Conservation (phyloP, 305 asterid species). For the Fraxinus velutina region DNA sequence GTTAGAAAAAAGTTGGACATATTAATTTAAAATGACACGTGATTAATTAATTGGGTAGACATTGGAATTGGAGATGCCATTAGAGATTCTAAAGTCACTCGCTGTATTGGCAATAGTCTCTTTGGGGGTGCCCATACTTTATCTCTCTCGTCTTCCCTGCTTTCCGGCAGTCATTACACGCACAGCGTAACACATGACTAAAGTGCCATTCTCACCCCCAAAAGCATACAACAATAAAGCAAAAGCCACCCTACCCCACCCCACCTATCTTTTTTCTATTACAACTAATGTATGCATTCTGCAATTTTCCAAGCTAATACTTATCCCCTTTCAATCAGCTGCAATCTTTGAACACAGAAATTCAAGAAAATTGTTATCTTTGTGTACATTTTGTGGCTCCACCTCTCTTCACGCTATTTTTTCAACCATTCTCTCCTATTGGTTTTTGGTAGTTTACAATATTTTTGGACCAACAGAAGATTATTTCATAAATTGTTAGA, state of each 20-base stretch:
- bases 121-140: neutral
- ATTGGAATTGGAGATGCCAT: neutral
- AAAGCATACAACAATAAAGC: constrained; percentile 18
- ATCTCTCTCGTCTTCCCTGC: constrained; percentile 7
- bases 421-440: neutral
- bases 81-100: neutral
- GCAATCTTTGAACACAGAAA: constrained; percentile 29
- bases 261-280: neutral
- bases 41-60: no score
- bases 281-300: neutral
- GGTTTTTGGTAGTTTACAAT: constrained; percentile 1
- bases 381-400: neutral
- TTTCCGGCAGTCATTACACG: constrained; percentile 24
- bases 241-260: constrained; percentile 17
- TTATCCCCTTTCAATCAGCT: constrained; percentile 10
- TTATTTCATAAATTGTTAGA: neutral
- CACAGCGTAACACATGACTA: constrained; percentile 61
- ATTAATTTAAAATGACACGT: neutral
- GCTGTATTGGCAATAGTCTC: neutral
- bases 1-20: no score
- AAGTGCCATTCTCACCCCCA: constrained; percentile 30
- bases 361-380: constrained; percentile 14
- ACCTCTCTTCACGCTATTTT: neutral
- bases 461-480: neutral
- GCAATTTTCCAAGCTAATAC: neutral